phyloP scores from a whole-genome alignment of 306 rosid species.

The Trifolium dubium region DNA sequence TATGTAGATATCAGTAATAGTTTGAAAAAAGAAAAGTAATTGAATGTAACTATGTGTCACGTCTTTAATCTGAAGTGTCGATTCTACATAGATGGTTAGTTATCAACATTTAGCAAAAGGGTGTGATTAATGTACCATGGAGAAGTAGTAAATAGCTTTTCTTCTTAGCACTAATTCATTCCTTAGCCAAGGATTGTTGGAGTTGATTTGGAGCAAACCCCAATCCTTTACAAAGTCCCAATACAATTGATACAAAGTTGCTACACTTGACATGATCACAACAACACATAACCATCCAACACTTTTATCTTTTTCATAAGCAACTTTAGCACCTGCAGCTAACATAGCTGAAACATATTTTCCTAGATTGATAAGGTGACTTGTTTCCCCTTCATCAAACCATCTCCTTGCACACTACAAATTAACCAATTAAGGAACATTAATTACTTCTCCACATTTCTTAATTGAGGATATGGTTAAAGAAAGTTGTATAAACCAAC shows the following conservation, averaged over 20 bases:
- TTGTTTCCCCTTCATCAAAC: conserved; percentile 94
- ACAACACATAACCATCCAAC: conserved; percentile 86
- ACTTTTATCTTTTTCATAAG: conserved; percentile 79
- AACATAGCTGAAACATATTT: conserved; percentile 98
- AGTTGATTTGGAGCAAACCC: conserved; percentile 96
- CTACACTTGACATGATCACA: conserved; percentile 86
- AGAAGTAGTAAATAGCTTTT: conserved; percentile 84
- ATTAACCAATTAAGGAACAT: not conserved
- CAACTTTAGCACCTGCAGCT: conserved; percentile 98
- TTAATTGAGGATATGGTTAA: not conserved
- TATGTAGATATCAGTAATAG: not conserved
- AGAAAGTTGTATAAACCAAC: not conserved
- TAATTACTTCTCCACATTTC: not conserved
- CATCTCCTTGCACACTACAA: conserved; percentile 93
- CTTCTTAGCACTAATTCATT: conserved; percentile 85
- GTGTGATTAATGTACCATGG: conserved; percentile 74
- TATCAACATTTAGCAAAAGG: not conserved
- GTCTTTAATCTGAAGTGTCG: not conserved
- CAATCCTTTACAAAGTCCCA: conserved; percentile 99
- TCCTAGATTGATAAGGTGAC: conserved; percentile 87
- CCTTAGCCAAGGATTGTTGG: conserved; percentile 98
- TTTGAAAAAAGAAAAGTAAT: not conserved
- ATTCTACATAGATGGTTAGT: not conserved
- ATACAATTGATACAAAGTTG: conserved; percentile 94
- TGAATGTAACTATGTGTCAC: too few relatives aligned